Conservation (phyloP, 176 grass and related monocot species). For the Bonia amplexicaulis region DNA sequence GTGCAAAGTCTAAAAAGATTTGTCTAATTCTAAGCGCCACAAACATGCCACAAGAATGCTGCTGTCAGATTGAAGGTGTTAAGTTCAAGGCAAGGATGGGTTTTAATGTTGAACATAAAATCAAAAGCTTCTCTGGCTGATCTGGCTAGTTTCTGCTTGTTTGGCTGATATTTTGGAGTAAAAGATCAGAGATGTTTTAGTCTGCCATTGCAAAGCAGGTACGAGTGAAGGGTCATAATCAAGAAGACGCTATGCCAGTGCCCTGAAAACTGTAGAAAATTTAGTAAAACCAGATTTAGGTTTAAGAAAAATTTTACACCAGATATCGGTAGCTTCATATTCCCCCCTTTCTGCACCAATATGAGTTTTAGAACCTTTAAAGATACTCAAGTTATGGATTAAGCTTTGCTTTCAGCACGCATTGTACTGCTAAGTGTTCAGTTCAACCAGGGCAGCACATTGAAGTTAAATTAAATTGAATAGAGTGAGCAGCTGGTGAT, state of each 20-base stretch:
- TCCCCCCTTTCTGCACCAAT: not conserved
- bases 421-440: not conserved
- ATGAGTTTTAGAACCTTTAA: not conserved
- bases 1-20: not conserved
- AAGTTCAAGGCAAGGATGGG: not conserved
- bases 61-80: not conserved
- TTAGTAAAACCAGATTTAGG: not conserved
- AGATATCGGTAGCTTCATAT: not conserved
- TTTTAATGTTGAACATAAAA: not conserved
- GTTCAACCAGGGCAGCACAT: conserved; percentile 15
- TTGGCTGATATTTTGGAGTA: not conserved
- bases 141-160: not conserved
- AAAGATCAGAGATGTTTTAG: not conserved
- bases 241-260: not conserved
- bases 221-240: not conserved
- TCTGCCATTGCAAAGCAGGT: conserved; percentile 5
- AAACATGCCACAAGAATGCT: not conserved
- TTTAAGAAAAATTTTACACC: not conserved
- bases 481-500: not conserved
- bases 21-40: not conserved
- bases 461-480: not conserved
- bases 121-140: not conserved
- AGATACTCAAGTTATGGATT: not conserved
- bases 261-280: not conserved
- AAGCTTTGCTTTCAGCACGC: conserved; percentile 14